These are phyloP conservation scores for Postia placenta DNA, from an alignment of 768 basidiomycete genomes.

Conservation along the genomic window DNA sequence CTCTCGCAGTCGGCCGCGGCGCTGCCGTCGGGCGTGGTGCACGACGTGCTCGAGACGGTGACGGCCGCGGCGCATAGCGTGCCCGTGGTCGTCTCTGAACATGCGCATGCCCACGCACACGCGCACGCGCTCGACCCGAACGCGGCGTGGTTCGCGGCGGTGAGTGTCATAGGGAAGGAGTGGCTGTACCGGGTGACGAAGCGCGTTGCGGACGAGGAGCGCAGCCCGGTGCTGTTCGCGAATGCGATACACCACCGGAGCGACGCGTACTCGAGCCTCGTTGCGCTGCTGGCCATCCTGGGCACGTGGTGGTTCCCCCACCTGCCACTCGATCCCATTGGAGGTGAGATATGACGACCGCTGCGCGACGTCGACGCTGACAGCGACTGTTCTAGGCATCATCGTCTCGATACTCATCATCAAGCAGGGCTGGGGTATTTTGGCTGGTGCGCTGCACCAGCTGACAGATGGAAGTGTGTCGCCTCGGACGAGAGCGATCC, in stretches of 20 bases:
- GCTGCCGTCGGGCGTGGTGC: slow-evolving; percentile 57
- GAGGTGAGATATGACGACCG: slow-evolving; percentile 51
- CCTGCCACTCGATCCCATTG: slow-evolving; percentile 89
- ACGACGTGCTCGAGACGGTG: slow-evolving; percentile 54
- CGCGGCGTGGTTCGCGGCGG: slow-evolving; percentile 92
- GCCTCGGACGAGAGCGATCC: slow-evolving; percentile 39
- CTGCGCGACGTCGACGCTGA: neutral
- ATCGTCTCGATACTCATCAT: slow-evolving; percentile 89
- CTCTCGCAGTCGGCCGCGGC: slow-evolving; percentile 61
- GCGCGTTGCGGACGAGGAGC: slow-evolving; percentile 85
- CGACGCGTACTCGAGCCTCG: slow-evolving; percentile 89
- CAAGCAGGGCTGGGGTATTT: slow-evolving; percentile 63
- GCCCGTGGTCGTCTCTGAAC: slow-evolving; percentile 30
- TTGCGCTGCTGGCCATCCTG: slow-evolving; percentile 89
- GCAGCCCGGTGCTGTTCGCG: slow-evolving; percentile 87
- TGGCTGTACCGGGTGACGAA: slow-evolving; percentile 89
- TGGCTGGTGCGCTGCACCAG: slow-evolving; percentile 69
- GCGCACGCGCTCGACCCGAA: slow-evolving; percentile 73
- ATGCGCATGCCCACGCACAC: slow-evolving; percentile 48
- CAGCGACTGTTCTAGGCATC: slow-evolving; percentile 46
- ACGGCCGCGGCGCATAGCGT: slow-evolving; percentile 50
- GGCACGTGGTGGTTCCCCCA: slow-evolving; percentile 83
- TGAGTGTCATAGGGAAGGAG: slow-evolving; percentile 81
- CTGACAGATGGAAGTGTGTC: slow-evolving; percentile 82
- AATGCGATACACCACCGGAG: slow-evolving; percentile 98